Base-by-base conservation (phyloP, 208 protist genomes). In the Strigomonas culicis region DNA sequence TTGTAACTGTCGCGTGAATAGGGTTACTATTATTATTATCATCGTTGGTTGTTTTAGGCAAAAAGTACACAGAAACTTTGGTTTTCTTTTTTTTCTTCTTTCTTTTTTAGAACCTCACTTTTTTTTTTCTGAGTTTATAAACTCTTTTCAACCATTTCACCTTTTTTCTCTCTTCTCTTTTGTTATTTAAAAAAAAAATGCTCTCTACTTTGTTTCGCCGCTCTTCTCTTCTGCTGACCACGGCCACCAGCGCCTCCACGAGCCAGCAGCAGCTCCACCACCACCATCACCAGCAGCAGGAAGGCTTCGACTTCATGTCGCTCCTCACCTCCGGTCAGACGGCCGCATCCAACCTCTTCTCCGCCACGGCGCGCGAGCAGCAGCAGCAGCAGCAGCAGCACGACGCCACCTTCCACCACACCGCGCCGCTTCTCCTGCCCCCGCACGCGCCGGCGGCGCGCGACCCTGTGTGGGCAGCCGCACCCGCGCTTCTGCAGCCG, bases 231-330 rank as follows among this genome's bases (percentile, higher is more conserved):
- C 34, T 39, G 34, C 34, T 39, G 34, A 39, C 34, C 7, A 39
- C 34, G 34, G 34, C 34, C 34, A 39, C 34, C 7, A 39, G 7
- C 34, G 34, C 34, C 34, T 39, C 34, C 34, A 25, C 50, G 49
- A 51, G 25, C 52, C 4, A 39, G 34, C 34, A 39, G 34, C 34
- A 10, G 34, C 34, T 39, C 4, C 34, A 39, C 43, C 43, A 13
- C n/a, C 10, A 58, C 25, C n/a, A 4, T 39, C 34, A 22, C 32
- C 31, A 41, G 30, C 13, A 41, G 7, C 7, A 55, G 50, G 27
- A 27, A 79, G 73, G 73, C 34, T 74, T 34, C 63, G 73, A 4
- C 24, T 53, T n/a, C 2, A 53, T 39, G 44, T 79, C 31, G 34
- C 53, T 30, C 32, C 21, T 7, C 34, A 13, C 34, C 34, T 39